Base-by-base conservation (phyloP, 2,329 filamentous ascomycete genomes). In the Thelonectria rubi region DNA sequence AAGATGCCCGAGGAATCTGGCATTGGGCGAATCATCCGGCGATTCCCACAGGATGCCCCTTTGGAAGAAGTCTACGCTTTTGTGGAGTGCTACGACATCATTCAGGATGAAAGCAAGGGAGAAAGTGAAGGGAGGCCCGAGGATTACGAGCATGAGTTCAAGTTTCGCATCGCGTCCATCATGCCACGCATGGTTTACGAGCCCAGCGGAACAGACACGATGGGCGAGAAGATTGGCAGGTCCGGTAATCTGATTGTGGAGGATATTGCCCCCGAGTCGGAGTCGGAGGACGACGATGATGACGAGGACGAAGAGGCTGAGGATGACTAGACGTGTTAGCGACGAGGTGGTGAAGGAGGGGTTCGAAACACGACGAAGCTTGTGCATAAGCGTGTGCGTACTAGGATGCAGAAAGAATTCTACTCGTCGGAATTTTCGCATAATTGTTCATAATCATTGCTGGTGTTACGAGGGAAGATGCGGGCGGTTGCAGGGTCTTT, bases 61-160 rank as follows among this genome's bases (percentile, higher is more conserved):
- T 81, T 98, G 39, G 94, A 98, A 74, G 93, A 97, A 72, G 79
- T 99, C 6, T 98, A 98, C 76, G 95, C 94, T 0, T 97, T 97
- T 78, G 93, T 98, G 2, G 95, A 99, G 74, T 98, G 94, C 78
- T 90, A 93, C 74, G 88, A 92, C 54, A 69, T 90, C 6, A 69
- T 93, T 3, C 77, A 84, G 37, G 77, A 78, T 2, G 76, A 73
- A 20, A 76, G 75, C 17, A 67, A 56, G 24, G 54, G 64, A 14
- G 72, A 62, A 32, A 67, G 65, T 50, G 72, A 69, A 30, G 65
- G 67, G 37, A 77, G 87, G 68, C 92, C 93, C 0, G 80, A 83
- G 20, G 86, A 80, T 12, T 98, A 95, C 74, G 82, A 88, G 67
- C 94, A 98, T 75, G 82, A 88, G 69, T 99, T 95, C 78, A 80